Evolutionary conservation across 331 rosid species (phyloP).

Genomic region (Acacia pycnantha): DNA sequence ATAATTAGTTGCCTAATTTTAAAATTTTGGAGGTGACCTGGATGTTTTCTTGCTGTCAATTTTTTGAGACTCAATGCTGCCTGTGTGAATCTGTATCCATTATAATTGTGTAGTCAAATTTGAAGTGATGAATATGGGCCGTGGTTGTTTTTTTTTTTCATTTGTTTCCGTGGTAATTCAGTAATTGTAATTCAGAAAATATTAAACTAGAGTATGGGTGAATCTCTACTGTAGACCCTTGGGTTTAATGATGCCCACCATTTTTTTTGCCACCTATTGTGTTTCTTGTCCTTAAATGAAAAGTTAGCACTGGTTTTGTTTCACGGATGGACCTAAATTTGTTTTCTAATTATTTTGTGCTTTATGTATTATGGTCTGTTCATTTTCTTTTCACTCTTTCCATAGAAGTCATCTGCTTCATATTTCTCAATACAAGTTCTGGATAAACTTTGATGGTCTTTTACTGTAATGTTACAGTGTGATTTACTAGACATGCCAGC

Average conservation of each 20-base stretch:
- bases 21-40: neutral
- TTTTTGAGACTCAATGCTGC: neutral
- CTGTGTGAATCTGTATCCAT: neutral
- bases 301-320: neutral
- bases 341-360: neutral
- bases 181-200: neutral
- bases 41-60: slow-evolving; percentile 1
- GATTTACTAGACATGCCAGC: slow-evolving; percentile 86
- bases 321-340: neutral
- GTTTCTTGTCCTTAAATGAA: neutral
- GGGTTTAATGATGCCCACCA: neutral
- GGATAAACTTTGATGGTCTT: slow-evolving; percentile 13
- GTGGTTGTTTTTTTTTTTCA: neutral
- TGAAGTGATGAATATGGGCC: neutral
- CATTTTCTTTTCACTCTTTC: neutral
- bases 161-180: neutral
- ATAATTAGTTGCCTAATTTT: neutral
- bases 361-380: neutral
- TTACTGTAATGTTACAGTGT: slow-evolving; percentile 58
- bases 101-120: neutral
- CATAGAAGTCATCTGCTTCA: neutral
- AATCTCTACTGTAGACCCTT: too few relatives aligned
- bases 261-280: neutral
- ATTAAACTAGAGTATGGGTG: neutral
- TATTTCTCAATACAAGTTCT: neutral